phyloP scores from a whole-genome alignment of 2,329 filamentous ascomycete genomes.

The Colletotrichum cordylinicola region DNA sequence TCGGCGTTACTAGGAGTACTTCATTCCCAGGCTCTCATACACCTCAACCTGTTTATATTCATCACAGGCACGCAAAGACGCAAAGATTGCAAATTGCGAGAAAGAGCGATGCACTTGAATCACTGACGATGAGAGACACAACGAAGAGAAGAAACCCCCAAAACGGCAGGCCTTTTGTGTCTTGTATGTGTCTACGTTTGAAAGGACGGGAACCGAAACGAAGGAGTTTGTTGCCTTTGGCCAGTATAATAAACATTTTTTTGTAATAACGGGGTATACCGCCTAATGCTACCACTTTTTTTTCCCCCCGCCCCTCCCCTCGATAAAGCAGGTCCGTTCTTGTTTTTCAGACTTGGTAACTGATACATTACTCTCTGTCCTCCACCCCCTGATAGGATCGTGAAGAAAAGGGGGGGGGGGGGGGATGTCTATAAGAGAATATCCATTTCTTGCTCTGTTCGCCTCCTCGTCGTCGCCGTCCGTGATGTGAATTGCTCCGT shows the following conservation, averaged over 20 bases:
- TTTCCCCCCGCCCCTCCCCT: background rate
- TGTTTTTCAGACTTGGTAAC: background rate
- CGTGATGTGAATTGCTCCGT: background rate
- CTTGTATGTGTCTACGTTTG: background rate
- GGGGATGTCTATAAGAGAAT: background rate
- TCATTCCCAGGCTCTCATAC: background rate
- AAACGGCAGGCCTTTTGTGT: background rate
- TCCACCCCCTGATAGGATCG: background rate
- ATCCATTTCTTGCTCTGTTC: background rate
- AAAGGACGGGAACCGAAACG: background rate
- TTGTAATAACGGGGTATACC: constrained; percentile 4
- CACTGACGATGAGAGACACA: background rate
- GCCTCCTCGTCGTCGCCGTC: background rate
- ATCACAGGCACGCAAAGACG: background rate
- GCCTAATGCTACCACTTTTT: background rate
- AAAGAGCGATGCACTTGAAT: background rate
- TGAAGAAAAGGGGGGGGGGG: background rate
- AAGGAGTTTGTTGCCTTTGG: background rate
- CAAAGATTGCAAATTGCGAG: background rate
- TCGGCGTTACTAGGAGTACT: constrained; percentile 1
- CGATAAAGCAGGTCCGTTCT: background rate
- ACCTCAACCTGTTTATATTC: background rate
- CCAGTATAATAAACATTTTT: background rate
- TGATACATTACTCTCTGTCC: background rate
- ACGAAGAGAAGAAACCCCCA: background rate